phyloP scores from a whole-genome alignment of 257 asterid genomes.

The Ballota nigra region DNA sequence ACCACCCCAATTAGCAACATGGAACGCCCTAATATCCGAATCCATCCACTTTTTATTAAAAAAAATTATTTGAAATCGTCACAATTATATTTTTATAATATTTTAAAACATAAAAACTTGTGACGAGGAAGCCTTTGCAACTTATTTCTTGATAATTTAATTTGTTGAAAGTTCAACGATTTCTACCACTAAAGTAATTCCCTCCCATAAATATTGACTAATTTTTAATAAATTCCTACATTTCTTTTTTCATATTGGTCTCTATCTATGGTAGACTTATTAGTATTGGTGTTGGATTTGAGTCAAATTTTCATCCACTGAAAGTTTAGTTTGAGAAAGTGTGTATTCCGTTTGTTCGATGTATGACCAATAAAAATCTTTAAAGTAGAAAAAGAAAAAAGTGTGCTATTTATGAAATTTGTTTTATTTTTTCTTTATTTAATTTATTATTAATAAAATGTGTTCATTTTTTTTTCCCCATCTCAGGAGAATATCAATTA shows the following conservation, averaged over 20 bases:
- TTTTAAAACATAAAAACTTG: too few species aligned
- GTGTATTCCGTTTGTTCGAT: neutral
- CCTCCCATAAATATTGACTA: neutral
- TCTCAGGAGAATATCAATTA: too few species aligned
- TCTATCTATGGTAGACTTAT: neutral
- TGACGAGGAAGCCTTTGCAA: neutral
- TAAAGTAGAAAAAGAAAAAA: too few species aligned
- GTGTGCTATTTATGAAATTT: too few species aligned
- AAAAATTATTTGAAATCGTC: too few species aligned
- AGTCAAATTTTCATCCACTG: neutral
- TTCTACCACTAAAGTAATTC: neutral
- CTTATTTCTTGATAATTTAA: too few species aligned
- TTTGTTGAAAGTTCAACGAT: neutral
- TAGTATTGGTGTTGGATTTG: neutral
- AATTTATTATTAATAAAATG: neutral
- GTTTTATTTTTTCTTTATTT: neutral
- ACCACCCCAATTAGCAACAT: too few species aligned
- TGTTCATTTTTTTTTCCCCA: too few species aligned
- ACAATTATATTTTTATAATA: too few species aligned
- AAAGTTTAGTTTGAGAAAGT: neutral
- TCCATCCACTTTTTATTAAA: too few species aligned
- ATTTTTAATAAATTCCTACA: neutral
- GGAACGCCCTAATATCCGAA: too few species aligned
- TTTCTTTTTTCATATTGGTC: neutral
- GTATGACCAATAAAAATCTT: neutral